These are phyloP conservation scores for Aspergillus sp. DNA, from an alignment of 2,329 filamentous ascomycete genomes.

Conservation along the genomic window DNA sequence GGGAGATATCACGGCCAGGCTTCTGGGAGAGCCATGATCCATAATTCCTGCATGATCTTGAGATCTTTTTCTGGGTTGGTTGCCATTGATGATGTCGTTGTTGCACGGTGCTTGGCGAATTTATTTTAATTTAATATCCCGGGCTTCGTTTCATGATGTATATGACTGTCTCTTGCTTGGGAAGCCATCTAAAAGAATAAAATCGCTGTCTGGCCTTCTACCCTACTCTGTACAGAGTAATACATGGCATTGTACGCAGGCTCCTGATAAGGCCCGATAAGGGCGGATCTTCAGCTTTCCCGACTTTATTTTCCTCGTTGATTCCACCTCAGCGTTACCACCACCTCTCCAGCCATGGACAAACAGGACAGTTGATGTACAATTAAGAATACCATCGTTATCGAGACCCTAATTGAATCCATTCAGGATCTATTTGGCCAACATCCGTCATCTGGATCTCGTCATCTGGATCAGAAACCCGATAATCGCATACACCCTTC, in stretches of 20 bases:
- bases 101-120: conserved; percentile 26
- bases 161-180: background rate
- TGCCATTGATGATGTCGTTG: too few relatives aligned
- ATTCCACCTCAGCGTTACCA: background rate
- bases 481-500: background rate
- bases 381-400: too few relatives aligned
- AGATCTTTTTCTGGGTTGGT: conserved; percentile 3
- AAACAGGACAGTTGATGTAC: too few relatives aligned
- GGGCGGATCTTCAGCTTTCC: too few relatives aligned
- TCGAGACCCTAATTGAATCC: too few relatives aligned
- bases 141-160: background rate
- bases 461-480: background rate
- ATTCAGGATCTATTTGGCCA: too few relatives aligned
- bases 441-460: background rate
- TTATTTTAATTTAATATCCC: conserved; percentile 4
- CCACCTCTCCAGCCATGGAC: background rate
- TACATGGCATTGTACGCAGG: too few relatives aligned
- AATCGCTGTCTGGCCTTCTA: too few relatives aligned
- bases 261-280: too few relatives aligned
- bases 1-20: conserved; percentile 76
- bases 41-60: conserved; percentile 6
- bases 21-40: conserved; percentile 65
- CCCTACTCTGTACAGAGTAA: too few relatives aligned
- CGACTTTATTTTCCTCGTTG: background rate
- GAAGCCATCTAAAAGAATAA: too few relatives aligned